A percentile compares a stretch with the other conserved stretches of the same genome.
Evolutionary conservation across 768 basidiomycete genomes (phyloP).

Genomic region (Fomitopsis serialis): DNA sequence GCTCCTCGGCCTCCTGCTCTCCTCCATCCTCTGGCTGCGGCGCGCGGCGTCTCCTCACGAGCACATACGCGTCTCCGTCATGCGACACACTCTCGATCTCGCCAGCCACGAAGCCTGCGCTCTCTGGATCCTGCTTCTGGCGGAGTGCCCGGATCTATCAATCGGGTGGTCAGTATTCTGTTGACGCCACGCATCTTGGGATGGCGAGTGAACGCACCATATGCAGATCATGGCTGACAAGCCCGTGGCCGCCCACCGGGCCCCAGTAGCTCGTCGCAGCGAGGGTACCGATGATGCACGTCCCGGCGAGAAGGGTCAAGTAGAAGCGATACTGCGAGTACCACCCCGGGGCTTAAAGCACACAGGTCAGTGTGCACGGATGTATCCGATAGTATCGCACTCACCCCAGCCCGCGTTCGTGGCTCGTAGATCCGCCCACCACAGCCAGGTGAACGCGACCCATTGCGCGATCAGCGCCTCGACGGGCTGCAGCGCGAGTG

Average conservation of each 20-base stretch:
- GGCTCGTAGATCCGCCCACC: constrained; percentile 77
- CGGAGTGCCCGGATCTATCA: constrained; percentile 48
- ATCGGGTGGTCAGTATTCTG: neutral
- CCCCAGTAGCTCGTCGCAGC: constrained; percentile 86
- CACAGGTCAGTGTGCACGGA: neutral
- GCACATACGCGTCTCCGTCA: constrained; percentile 53
- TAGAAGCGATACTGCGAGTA: constrained; percentile 98
- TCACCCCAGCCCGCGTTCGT: constrained; percentile 83
- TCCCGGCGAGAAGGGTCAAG: constrained; percentile 82
- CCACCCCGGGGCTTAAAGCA: constrained; percentile 77
- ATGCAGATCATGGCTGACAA: constrained; percentile 61
- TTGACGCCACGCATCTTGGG: neutral
- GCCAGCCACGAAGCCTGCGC: constrained; percentile 43
- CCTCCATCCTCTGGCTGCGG: constrained; percentile 20
- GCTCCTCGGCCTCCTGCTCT: no score
- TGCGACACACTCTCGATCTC: constrained; percentile 48
- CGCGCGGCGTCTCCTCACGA: constrained; percentile 40
- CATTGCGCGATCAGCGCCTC: constrained; percentile 81
- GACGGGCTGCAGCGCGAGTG: constrained; percentile 76
- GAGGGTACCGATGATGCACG: constrained; percentile 85
- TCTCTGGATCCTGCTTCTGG: constrained; percentile 42
- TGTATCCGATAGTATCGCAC: constrained; percentile 23
- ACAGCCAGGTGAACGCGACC: constrained; percentile 83
- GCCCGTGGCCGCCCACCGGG: constrained; percentile 70
- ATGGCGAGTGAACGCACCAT: constrained; percentile 7